Conservation (phyloP, 257 asterid species). For the Capsicum chinense region DNA sequence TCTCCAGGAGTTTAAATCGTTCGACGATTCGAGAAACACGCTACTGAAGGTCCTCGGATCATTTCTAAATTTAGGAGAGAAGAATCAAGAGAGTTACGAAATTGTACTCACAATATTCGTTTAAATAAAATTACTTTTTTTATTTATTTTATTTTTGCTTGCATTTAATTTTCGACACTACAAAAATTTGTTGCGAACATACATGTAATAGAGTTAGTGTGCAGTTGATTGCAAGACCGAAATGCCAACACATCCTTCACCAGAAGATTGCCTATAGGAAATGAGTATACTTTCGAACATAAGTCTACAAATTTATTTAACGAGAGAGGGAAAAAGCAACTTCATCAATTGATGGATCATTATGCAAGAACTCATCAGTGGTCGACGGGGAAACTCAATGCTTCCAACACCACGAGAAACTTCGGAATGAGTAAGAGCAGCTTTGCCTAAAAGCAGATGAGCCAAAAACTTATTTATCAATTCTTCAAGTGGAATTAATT, state of each 20-base stretch:
- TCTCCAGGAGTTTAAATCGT: no score
- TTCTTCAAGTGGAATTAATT: no score
- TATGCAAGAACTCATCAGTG: constrained; percentile 58
- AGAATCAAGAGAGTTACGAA: no score
- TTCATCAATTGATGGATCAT: constrained; percentile 57
- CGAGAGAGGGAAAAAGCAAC: neutral
- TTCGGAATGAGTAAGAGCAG: constrained; percentile 46
- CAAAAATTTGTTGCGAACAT: no score
- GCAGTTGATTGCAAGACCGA: neutral
- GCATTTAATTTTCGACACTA: no score
- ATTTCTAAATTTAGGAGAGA: no score
- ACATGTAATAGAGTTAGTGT: neutral
- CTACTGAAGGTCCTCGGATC: no score
- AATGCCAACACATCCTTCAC: neutral
- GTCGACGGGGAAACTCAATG: constrained; percentile 52
- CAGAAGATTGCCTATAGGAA: neutral
- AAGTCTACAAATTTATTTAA: neutral
- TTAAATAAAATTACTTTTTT: no score
- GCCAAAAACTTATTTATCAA: constrained; percentile 24
- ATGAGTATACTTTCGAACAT: neutral
- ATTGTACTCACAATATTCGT: no score
- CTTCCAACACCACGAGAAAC: constrained; percentile 48
- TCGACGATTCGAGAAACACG: no score
- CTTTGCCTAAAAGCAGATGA: constrained; percentile 64
- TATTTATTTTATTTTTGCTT: no score